Evolutionary conservation across 2,329 filamentous ascomycete species (phyloP).

Genomic region (Fonsecaea pugnacius): DNA sequence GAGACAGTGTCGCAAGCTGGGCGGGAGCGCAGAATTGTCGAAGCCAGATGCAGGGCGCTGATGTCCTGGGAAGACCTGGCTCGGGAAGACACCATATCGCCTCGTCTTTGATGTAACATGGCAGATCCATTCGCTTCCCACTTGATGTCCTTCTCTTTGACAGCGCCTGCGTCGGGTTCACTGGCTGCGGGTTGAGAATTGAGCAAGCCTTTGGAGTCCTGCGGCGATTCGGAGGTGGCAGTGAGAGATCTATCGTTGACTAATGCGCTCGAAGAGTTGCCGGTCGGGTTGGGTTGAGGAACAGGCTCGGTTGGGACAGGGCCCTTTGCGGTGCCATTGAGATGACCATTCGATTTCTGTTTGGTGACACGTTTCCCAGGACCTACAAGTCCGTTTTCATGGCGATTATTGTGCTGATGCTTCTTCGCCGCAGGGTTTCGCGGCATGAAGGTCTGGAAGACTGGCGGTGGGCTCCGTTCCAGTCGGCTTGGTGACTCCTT

Average conservation of each 20-base stretch:
- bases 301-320: conserved; percentile 40
- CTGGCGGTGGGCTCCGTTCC: conserved; percentile 30
- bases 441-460: conserved; percentile 50
- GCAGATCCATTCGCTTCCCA: conserved; percentile 32
- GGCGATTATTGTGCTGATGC: conserved; percentile 72
- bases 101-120: conserved; percentile 54
- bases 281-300: conserved; percentile 23
- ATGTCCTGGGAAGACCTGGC: conserved; percentile 70
- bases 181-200: conserved; percentile 11
- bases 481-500: conserved; percentile 39
- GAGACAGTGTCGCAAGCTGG: conserved; percentile 94
- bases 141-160: conserved; percentile 27
- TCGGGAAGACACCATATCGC: conserved; percentile 72
- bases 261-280: conserved; percentile 19
- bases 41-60: conserved; percentile 74
- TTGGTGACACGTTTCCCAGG: conserved; percentile 71
- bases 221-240: conserved; percentile 8
- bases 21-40: conserved; percentile 86
- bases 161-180: conserved; percentile 18
- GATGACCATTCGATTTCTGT: conserved; percentile 60
- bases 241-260: conserved; percentile 18
- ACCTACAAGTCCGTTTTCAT: conserved; percentile 86
- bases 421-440: conserved; percentile 55
- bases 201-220: conserved; percentile 12
- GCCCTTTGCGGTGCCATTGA: conserved; percentile 57